Evolutionary conservation across 495 filamentous ascomycete species (phyloP).

Genomic region (Annulohypoxylon moriforme): DNA sequence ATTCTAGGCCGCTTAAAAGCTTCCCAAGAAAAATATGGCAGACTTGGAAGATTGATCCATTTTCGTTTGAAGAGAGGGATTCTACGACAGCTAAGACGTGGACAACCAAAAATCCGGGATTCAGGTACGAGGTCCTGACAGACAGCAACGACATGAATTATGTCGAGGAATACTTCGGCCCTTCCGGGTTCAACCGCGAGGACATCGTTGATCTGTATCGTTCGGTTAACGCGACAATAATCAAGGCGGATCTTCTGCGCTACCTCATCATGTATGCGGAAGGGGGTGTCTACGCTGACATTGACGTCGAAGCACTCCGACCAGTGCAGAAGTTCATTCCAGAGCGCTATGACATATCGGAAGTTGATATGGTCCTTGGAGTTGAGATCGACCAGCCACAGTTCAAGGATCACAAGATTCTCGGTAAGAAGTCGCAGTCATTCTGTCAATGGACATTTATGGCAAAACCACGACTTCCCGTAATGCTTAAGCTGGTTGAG

Average conservation of each 20-base stretch:
- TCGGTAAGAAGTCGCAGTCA: constrained; percentile 69
- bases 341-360: constrained; percentile 54
- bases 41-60: constrained; percentile 71
- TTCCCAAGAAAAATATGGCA: constrained; percentile 73
- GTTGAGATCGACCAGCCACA: constrained; percentile 74
- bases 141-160: constrained; percentile 70
- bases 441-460: constrained; percentile 79
- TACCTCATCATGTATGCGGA: constrained; percentile 69
- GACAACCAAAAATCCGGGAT: constrained; percentile 66
- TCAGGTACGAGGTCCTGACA: constrained; percentile 73
- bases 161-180: constrained; percentile 68
- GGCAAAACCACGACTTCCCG: constrained; percentile 68
- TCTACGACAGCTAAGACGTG: constrained; percentile 64
- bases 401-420: constrained; percentile 68
- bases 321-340: constrained; percentile 64
- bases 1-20: constrained; percentile 21
- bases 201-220: constrained; percentile 70
- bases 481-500: constrained; percentile 71
- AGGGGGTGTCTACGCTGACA: constrained; percentile 68
- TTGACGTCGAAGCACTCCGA: constrained; percentile 67
- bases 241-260: constrained; percentile 70
- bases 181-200: constrained; percentile 66
- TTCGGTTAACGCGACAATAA: constrained; percentile 66
- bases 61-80: constrained; percentile 68
- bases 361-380: constrained; percentile 71